phyloP scores from a whole-genome alignment of 495 filamentous ascomycete genomes.

The Xylaria grammica region DNA sequence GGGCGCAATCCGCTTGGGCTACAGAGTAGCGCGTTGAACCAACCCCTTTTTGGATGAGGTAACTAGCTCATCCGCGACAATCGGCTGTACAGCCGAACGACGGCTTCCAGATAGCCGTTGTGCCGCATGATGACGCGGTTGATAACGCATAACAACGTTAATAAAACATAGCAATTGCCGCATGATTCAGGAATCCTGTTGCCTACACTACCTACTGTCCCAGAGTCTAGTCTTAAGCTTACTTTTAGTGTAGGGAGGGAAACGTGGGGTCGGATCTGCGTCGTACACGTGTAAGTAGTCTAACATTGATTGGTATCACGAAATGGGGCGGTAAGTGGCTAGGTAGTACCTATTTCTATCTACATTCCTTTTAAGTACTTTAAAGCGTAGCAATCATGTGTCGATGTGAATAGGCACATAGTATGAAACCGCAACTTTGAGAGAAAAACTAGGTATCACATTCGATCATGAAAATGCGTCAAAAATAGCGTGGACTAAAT shows the following conservation, averaged over 20 bases:
- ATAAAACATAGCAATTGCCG: not conserved
- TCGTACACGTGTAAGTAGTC: not conserved
- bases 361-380: too few relatives aligned
- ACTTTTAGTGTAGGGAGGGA: not conserved
- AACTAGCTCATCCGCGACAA: not conserved
- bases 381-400: too few relatives aligned
- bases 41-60: too few relatives aligned
- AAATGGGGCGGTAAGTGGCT: too few relatives aligned
- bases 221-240: not conserved
- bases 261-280: not conserved
- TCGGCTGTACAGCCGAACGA: not conserved
- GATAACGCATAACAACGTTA: not conserved
- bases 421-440: too few relatives aligned
- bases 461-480: too few relatives aligned
- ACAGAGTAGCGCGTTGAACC: not conserved
- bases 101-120: not conserved
- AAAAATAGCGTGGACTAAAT: too few relatives aligned
- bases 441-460: too few relatives aligned
- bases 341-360: not conserved
- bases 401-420: too few relatives aligned
- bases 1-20: not conserved
- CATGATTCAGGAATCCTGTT: not conserved
- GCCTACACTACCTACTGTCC: not conserved
- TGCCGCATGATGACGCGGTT: not conserved
- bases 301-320: not conserved